A percentile compares a stretch with the other conserved stretches of the same genome.
These are phyloP conservation scores for Solanum medicagineum DNA, from an alignment of 257 asterid genomes.

Conservation along the genomic window DNA sequence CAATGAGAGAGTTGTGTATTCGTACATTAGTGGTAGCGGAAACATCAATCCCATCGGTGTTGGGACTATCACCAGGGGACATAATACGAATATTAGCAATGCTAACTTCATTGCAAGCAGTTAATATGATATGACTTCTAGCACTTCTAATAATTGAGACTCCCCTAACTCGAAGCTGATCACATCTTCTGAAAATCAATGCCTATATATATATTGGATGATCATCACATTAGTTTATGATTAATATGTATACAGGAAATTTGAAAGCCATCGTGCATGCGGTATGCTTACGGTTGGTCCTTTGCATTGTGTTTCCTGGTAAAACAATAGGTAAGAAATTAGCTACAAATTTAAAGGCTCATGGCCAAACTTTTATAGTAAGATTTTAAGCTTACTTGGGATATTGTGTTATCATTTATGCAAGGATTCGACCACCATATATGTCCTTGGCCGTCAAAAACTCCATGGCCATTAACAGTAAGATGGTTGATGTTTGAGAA, in stretches of 20 bases:
- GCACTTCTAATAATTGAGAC: conserved; percentile 36
- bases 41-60: conserved; percentile 50
- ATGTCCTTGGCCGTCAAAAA: conserved; percentile 37
- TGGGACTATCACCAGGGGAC: conserved; percentile 56
- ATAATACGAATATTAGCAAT: conserved; percentile 30
- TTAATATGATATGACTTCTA: conserved; percentile 34
- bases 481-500: conserved; percentile 29
- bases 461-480: conserved; percentile 36
- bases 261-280: neutral
- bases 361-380: neutral
- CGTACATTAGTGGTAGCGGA: conserved; percentile 27
- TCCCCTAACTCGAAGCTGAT: conserved; percentile 32
- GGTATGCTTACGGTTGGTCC: conserved; percentile 24
- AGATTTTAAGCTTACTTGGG: conserved; percentile 10
- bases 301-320: conserved; percentile 38
- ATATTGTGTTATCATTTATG: conserved; percentile 16
- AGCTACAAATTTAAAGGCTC: neutral
- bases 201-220: conserved; percentile 16
- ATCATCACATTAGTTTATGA: neutral
- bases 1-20: conserved; percentile 31
- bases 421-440: conserved; percentile 59
- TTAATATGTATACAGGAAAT: too few species aligned
- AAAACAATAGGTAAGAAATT: neutral
- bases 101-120: conserved; percentile 21
- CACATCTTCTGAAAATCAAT: conserved; percentile 36